Evolutionary conservation across 148 eudicot species (phyloP).

Genomic region (Oxyria digyna): DNA sequence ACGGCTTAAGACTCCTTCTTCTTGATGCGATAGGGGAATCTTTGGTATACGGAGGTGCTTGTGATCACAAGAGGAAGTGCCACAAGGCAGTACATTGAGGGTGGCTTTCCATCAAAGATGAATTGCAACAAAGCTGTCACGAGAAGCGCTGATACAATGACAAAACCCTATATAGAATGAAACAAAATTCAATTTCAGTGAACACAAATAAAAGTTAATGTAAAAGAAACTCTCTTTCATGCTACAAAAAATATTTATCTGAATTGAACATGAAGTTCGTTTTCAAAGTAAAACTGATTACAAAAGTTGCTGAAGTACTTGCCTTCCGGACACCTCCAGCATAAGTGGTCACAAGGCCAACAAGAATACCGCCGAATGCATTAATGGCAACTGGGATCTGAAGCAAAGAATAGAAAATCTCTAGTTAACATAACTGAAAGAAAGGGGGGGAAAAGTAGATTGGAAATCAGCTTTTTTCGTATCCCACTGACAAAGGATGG

Average conservation of each 20-base stretch:
- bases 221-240: background rate
- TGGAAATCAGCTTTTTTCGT: background rate
- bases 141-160: slow-evolving; percentile 90
- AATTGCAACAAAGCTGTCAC: slow-evolving; percentile 90
- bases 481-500: background rate
- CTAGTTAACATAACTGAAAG: background rate
- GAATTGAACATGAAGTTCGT: background rate
- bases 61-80: slow-evolving; percentile 79
- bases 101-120: slow-evolving; percentile 77
- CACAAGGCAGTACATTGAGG: slow-evolving; percentile 72
- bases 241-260: background rate
- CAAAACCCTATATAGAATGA: slow-evolving; percentile 67
- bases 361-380: slow-evolving; percentile 97
- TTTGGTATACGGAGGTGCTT: slow-evolving; percentile 86
- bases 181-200: background rate
- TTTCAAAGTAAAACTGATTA: background rate
- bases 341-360: slow-evolving; percentile 82
- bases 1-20: slow-evolving; percentile 51
- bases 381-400: slow-evolving; percentile 81
- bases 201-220: background rate
- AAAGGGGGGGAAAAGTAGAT: background rate
- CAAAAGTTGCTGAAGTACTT: slow-evolving; percentile 18
- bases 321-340: slow-evolving; percentile 98
- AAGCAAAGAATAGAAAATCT: slow-evolving; percentile 7
- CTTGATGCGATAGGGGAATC: slow-evolving; percentile 69